Evolutionary conservation across 2,329 filamentous ascomycete genomes (phyloP), one percentile per base, ranked within the genome.

Genomic region (Fusarium sp.): DNA sequence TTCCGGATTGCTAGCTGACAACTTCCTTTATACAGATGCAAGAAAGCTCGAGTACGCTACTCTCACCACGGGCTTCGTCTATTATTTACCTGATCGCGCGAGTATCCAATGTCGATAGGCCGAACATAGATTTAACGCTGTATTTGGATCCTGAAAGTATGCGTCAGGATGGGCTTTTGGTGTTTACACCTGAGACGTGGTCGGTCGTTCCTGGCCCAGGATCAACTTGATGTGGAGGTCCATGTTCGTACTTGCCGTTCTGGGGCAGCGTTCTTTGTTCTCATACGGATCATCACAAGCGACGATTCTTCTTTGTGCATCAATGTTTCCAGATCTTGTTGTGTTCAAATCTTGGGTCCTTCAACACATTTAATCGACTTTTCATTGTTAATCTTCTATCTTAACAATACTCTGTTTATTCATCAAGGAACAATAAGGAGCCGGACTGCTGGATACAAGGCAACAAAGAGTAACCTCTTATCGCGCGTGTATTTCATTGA

Each of bases 31-130:
- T 67, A n/a, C 52, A 76, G 75, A 80, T 77, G 62, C 63, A 59
- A 15, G 28, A 58, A 0, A 67, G 57, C 16, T 56, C 60, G 3
- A 49, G 54, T 2, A 54, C 45, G 12, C 61, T 65, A 1, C 44
- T 56, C 5, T 54, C 51, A 0, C 51, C 53, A 0, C 10, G 47
- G 11, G 56, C 70, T 0, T 58, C 34, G 1, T 49, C 64, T 6
- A 60, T 45, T 11, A 65, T 84, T 2, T 84, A 83, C 52, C 60
- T 82, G 4, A 77, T 84, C 30, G 78, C 81, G 12, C 73, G 82
- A 6, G 81, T 83, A 0, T 83, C 73, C 41, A 73, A 81, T 41
- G 46, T 84, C 0, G 77, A 76, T 0, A 64, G 63, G 9, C 23
- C 74, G 0, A 65, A 61, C 6, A 71, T 81, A 28, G 76, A 73